Conservation (phyloP, 495 filamentous ascomycete genomes). For the Penicillium paradoxum region DNA sequence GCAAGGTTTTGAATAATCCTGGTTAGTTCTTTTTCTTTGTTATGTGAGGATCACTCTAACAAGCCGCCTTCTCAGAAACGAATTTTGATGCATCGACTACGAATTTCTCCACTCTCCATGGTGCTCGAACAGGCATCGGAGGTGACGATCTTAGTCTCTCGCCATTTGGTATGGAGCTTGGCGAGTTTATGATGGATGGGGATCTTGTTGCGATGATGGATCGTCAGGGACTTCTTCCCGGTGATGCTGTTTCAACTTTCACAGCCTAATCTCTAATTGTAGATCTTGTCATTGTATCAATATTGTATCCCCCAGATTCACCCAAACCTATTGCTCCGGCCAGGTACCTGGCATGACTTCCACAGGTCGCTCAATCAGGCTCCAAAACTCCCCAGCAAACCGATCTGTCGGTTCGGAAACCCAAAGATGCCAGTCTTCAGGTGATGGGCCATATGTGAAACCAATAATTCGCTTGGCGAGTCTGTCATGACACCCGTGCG, state of each 20-base stretch:
- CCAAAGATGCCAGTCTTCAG: conserved; percentile 9
- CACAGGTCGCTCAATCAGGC: not conserved
- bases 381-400: conserved; percentile 4
- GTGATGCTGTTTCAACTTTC: not conserved
- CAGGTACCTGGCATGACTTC: conserved; percentile 3
- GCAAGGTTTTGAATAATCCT: conserved; percentile 19
- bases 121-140: not conserved
- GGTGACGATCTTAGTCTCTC: conserved; percentile 13
- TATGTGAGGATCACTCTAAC: not conserved
- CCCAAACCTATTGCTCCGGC: not conserved
- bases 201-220: conserved; percentile 21
- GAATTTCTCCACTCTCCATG: conserved; percentile 9
- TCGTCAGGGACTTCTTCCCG: not conserved
- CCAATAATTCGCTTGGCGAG: not conserved
- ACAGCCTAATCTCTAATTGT: not conserved
- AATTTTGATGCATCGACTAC: not conserved
- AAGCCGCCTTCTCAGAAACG: not conserved
- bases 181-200: conserved; percentile 43
- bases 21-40: conserved; percentile 13
- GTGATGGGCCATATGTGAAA: not conserved
- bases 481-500: not conserved
- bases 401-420: not conserved
- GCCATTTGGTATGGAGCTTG: conserved; percentile 37
- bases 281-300: not conserved
- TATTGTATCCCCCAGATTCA: not conserved